Base-by-base conservation (phyloP, 331 rosid species). In the Malus hybrid region DNA sequence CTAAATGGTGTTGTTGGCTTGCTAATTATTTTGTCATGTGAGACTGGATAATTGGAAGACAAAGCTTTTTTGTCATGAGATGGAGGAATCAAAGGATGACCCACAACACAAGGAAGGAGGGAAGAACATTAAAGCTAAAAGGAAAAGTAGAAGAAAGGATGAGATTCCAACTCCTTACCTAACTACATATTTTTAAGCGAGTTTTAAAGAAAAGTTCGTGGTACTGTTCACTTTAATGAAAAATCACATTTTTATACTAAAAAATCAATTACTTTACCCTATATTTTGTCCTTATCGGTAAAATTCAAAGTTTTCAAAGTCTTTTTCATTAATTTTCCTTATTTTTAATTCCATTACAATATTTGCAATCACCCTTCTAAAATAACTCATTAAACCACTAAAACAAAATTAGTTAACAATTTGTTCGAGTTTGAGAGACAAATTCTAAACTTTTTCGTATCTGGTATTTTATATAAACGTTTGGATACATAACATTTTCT, bases 1-100 rank as follows among this genome's bases (percentile, higher is more conserved):
- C 36, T 44, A 52, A 6, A 62, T 86, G 69, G 75, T 66, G n/a
- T 34, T 62, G 1, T 50, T 61, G 26, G 32, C 55, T 69, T 26
- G 69, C 74, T 58, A 61, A n/a, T 52, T 70, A 62, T 77, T 68
- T 78, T 78, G n/a, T 72, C 42, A 42, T 5, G 66, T 48, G 2
- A 19, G 11, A 32, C 10, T 19, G 15, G 30, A n/a, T 42, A 13
- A 2, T n/a, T n/a, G n/a, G 33, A 70, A 71, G 55, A 48, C 44
- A 48, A 77, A 67, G 22, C 29, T 18, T 13, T 16, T 36, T 18
- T 57, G 3, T 11, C 33, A 16, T 6, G 7, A 68, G 52, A 26
- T 8, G 50, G 75, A 42, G 14, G 28, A 68, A 60, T 34, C 44
- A 62, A 42, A 14, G 36, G 39, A 24, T 34, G 67, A 74, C 72